Evolutionary conservation across 2,329 filamentous ascomycete genomes (phyloP).

Genomic region (Penicillium digitatum): DNA sequence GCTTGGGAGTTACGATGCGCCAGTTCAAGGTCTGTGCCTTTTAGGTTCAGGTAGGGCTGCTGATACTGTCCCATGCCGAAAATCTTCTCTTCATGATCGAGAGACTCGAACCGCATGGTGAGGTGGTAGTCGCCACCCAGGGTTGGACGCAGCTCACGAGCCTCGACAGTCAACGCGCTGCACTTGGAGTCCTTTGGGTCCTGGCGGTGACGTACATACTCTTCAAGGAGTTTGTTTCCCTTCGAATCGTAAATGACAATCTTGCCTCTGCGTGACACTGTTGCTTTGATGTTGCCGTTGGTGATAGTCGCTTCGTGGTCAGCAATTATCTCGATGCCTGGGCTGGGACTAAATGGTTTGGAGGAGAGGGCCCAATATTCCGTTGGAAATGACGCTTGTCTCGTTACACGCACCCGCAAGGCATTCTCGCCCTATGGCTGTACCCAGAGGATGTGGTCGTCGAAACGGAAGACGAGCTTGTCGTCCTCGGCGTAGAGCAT

Average conservation of each 20-base stretch:
- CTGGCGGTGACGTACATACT: conserved; percentile 50
- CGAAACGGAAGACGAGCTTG: conserved; percentile 36
- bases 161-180: conserved; percentile 54
- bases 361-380: conserved; percentile 38
- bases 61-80: conserved; percentile 69
- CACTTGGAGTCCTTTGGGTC: conserved; percentile 57
- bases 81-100: conserved; percentile 55
- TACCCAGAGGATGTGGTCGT: conserved; percentile 39
- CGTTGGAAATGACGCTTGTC: conserved; percentile 33
- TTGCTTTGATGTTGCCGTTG: conserved; percentile 50
- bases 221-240: conserved; percentile 49
- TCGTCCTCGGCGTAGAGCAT: conserved; percentile 36
- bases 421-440: conserved; percentile 41
- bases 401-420: conserved; percentile 38
- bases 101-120: conserved; percentile 57
- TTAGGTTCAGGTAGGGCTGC: conserved; percentile 60
- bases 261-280: conserved; percentile 49
- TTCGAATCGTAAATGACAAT: conserved; percentile 46
- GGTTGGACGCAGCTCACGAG: conserved; percentile 56
- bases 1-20: conserved; percentile 65
- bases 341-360: conserved; percentile 12
- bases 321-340: conserved; percentile 16
- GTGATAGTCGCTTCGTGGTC: conserved; percentile 39
- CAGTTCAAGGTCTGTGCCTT: conserved; percentile 60
- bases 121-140: conserved; percentile 55